Evolutionary conservation across 2,329 filamentous ascomycete genomes (phyloP).

Genomic region (Thielaviopsis euricoi): DNA sequence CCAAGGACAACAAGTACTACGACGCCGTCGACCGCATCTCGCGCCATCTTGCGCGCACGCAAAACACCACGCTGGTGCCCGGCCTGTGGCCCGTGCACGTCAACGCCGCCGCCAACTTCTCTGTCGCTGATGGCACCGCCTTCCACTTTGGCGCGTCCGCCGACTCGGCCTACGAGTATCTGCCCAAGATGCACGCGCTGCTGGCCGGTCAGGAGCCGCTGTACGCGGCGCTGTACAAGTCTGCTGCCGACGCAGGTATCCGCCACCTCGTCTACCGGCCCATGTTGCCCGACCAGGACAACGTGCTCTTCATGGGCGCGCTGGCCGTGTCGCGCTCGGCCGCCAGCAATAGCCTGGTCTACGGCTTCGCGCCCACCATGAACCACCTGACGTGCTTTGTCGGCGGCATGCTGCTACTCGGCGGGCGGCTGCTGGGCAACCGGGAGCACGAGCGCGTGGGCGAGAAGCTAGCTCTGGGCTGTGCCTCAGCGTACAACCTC

Average conservation of each 20-base stretch:
- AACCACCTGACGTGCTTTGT: slow-evolving; percentile 50
- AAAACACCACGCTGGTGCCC: slow-evolving; percentile 37
- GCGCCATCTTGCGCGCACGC: slow-evolving; percentile 35
- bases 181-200: slow-evolving; percentile 48
- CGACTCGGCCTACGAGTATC: slow-evolving; percentile 48
- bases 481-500: slow-evolving; percentile 44
- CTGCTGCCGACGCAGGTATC: slow-evolving; percentile 39
- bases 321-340: slow-evolving; percentile 19
- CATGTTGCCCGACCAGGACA: slow-evolving; percentile 37
- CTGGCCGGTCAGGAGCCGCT: slow-evolving; percentile 37
- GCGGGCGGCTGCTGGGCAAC: slow-evolving; percentile 37
- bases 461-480: slow-evolving; percentile 42
- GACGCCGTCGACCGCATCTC: slow-evolving; percentile 43
- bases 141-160: slow-evolving; percentile 40
- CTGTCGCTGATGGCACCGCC: slow-evolving; percentile 20
- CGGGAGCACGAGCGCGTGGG: slow-evolving; percentile 40
- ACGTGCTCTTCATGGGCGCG: slow-evolving; percentile 48
- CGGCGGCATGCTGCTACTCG: slow-evolving; percentile 48
- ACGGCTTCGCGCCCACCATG: slow-evolving; percentile 19
- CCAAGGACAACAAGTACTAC: slow-evolving; percentile 41
- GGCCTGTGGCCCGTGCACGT: slow-evolving; percentile 46
- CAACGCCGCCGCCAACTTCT: slow-evolving; percentile 35
- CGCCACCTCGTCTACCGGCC: slow-evolving; percentile 51
- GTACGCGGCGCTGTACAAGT: slow-evolving; percentile 24
- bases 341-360: slow-evolving; percentile 18